Evolutionary conservation across 495 filamentous ascomycete genomes (phyloP).

Genomic region (Penicillium parvum): DNA sequence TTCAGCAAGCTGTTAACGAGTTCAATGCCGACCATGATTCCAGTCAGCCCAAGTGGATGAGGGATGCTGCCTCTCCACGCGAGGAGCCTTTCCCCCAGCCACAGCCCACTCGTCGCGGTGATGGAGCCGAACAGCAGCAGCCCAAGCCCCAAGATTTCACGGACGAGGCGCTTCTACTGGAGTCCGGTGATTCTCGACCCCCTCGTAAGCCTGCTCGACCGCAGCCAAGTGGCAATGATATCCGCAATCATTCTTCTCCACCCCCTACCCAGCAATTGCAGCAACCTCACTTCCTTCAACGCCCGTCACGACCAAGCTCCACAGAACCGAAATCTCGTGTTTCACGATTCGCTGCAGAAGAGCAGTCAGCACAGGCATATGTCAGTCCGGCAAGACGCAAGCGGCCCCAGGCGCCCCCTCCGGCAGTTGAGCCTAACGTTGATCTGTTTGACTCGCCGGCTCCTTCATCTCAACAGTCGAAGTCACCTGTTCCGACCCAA

Average conservation of each 20-base stretch:
- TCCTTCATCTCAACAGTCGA: conserved; percentile 26
- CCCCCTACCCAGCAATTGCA: conserved; percentile 22
- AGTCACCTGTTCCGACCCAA: conserved; percentile 28
- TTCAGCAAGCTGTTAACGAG: conserved; percentile 91
- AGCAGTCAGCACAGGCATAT: conserved; percentile 80
- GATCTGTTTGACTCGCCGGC: conserved; percentile 55
- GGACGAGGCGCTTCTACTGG: conserved; percentile 90
- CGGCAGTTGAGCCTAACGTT: conserved; percentile 42
- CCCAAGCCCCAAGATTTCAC: conserved; percentile 50
- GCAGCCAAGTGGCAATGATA: conserved; percentile 19
- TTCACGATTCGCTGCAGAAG: conserved; percentile 68
- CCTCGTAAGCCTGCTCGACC: conserved; percentile 36
- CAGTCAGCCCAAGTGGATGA: conserved; percentile 93
- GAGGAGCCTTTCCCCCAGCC: conserved; percentile 22
- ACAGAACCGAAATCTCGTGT: conserved; percentile 57
- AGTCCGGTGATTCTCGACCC: conserved; percentile 49
- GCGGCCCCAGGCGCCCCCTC: conserved; percentile 50
- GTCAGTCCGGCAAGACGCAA: conserved; percentile 82
- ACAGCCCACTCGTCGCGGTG: conserved; percentile 14
- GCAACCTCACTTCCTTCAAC: conserved; percentile 36
- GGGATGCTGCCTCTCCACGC: conserved; percentile 51
- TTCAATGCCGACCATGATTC: conserved; percentile 79
- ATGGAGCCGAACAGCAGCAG: conserved; percentile 19
- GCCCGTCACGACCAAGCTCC: conserved; percentile 36
- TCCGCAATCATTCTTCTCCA: conserved; percentile 46